A percentile compares a stretch with the other conserved stretches of the same genome.
phyloP scores from a whole-genome alignment of 164 flowering plant genomes.

The Chimonanthus praecox region DNA sequence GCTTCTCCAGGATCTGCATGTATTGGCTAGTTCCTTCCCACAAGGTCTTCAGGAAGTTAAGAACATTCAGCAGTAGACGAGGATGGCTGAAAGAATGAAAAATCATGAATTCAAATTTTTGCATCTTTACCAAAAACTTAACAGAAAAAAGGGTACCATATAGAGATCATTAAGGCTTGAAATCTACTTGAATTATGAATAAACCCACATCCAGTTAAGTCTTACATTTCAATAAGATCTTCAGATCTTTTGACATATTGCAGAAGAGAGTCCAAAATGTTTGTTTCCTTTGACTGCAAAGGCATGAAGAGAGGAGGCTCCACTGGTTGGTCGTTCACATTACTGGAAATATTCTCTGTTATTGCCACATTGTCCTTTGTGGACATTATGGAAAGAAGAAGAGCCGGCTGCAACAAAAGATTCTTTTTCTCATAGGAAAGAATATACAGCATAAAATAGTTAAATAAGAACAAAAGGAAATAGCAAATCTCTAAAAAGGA shows the following conservation, averaged over 20 bases:
- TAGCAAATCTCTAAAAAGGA: background rate
- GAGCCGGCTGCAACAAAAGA: slow-evolving; percentile 62
- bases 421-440: background rate
- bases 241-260: slow-evolving; percentile 40
- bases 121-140: background rate
- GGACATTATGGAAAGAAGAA: slow-evolving; percentile 49
- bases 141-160: background rate
- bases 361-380: slow-evolving; percentile 28
- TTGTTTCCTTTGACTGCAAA: slow-evolving; percentile 20
- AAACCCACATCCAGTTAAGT: background rate
- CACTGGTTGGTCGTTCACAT: slow-evolving; percentile 13
- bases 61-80: slow-evolving; percentile 41
- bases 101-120: background rate
- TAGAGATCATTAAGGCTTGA: background rate
- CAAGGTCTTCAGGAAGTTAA: slow-evolving; percentile 62
- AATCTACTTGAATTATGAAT: background rate
- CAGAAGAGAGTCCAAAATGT: slow-evolving; percentile 39
- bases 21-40: slow-evolving; percentile 84
- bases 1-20: slow-evolving; percentile 38
- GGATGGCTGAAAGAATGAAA: slow-evolving; percentile 49
- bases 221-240: slow-evolving; percentile 62
- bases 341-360: slow-evolving; percentile 13
- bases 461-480: background rate
- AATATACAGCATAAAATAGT: background rate
- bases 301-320: slow-evolving; percentile 21